phyloP scores from a whole-genome alignment of 108 stramenopile genomes.

The Parmales sp. region DNA sequence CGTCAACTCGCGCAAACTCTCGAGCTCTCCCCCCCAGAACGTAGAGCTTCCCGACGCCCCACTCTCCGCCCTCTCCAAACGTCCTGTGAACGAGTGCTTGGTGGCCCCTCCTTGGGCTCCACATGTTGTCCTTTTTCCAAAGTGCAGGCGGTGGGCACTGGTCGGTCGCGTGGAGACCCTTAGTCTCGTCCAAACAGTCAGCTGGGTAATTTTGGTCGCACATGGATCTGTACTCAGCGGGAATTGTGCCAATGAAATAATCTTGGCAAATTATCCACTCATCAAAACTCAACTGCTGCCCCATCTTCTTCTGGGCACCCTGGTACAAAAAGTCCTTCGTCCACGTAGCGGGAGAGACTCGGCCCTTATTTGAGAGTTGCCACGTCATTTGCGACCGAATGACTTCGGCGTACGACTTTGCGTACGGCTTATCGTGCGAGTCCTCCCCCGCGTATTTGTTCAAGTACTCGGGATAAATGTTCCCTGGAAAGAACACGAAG shows the following conservation, averaged over 20 bases:
- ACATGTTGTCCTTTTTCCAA: conserved; percentile 57
- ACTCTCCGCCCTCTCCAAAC: background rate
- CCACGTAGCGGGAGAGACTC: conserved; percentile 30
- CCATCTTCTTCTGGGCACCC: background rate
- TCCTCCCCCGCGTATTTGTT: no score
- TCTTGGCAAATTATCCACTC: background rate
- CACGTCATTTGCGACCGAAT: conserved; percentile 35
- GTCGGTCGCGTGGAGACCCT: background rate
- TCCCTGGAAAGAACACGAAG: background rate
- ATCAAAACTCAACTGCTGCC: background rate
- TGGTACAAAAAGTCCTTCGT: conserved; percentile 7
- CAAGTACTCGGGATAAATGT: conserved; percentile 15
- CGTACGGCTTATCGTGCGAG: background rate
- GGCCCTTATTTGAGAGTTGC: conserved; percentile 26
- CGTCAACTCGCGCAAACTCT: conserved; percentile 38
- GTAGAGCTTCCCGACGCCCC: conserved; percentile 29
- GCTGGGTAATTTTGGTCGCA: background rate
- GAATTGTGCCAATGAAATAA: background rate
- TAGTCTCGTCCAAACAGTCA: background rate
- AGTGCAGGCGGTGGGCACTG: conserved; percentile 28
- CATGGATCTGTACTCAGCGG: background rate
- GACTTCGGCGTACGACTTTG: background rate
- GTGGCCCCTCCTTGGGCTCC: conserved; percentile 54
- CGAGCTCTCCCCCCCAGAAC: conserved; percentile 65
- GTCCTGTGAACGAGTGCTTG: conserved; percentile 45